phyloP scores from a whole-genome alignment of 2,329 filamentous ascomycete genomes.

The Blumeria graminis region DNA sequence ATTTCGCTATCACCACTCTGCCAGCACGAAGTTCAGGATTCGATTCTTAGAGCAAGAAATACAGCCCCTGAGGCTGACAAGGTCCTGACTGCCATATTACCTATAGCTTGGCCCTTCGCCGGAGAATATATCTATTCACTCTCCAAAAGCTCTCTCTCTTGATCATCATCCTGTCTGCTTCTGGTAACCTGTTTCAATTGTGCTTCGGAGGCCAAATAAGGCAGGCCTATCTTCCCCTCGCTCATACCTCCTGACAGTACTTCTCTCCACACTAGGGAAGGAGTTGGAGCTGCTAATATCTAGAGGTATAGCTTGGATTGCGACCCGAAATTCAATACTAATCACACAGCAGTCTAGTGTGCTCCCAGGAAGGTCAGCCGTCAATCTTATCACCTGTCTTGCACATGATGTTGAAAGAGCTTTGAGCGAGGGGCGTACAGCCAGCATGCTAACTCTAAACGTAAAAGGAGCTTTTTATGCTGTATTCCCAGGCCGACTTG shows the following conservation, averaged over 20 bases:
- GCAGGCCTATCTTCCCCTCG: background rate
- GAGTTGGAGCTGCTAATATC: background rate
- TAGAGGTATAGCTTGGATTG: too few species aligned
- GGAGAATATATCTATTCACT: background rate
- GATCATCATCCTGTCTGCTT: background rate
- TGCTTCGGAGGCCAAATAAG: background rate
- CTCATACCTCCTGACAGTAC: background rate
- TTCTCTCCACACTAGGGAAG: background rate
- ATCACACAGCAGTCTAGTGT: too few species aligned
- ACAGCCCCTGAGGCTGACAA: background rate
- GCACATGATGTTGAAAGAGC: too few species aligned
- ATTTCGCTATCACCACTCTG: too few species aligned
- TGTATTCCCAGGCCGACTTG: too few species aligned
- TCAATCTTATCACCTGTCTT: too few species aligned
- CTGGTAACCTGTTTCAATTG: background rate
- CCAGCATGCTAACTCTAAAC: too few species aligned
- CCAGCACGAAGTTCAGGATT: background rate
- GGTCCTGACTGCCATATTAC: background rate
- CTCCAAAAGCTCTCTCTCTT: background rate
- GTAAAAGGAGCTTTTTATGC: too few species aligned
- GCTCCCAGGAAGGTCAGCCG: too few species aligned
- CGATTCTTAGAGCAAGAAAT: background rate
- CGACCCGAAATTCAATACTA: too few species aligned
- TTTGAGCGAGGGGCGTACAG: too few species aligned
- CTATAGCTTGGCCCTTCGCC: background rate